Evolutionary conservation across 2,329 filamentous ascomycete genomes (phyloP), one percentile per base, ranked within the genome.

Genomic region (Fusarium torreyae): DNA sequence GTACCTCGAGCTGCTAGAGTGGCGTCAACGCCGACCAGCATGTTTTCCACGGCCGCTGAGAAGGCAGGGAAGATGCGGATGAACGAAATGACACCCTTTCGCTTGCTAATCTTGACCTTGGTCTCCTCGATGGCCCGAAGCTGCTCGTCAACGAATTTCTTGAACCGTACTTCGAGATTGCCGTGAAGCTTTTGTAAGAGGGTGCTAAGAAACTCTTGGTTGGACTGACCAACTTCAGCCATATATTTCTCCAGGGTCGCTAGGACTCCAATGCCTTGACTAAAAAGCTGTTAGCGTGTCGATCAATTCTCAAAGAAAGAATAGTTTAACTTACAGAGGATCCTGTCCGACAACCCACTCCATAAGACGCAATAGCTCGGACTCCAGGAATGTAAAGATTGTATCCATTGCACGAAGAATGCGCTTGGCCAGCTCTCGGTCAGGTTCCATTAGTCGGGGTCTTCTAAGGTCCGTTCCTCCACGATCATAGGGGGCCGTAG

Each of bases 101-200:
- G 92, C 85, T 98, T 98, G 85, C 97, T 98, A 81, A 98, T 94
- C 84, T 98, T 98, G 79, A 99, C 95, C 81, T 98, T 98, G 39
- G 94, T 98, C 66, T 98, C 96, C 81, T 98, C 96, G 68, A 98
- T 97, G 7, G 94, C 94, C 26, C 93, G 92, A 62, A 98, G 92
- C 78, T 99, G 96, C 69, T 97, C 94, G 71, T 98, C 95, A 10
- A 98, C 89, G 74, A 98, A 98, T 67, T 93, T 94, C 65, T 87
- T 90, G 82, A 97, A 98, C 4, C 93, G 88, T 4, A 88, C 87
- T 70, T 92, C 89, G 18, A 98, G 84, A 42, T 88, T 88, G 57
- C 89, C 87, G 71, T 96, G 93, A 11, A 97, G 83, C 75, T 93
- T 94, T 73, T 96, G 92, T 4, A 98, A 83, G 3, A 92, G 85